phyloP scores from a whole-genome alignment of 2,329 filamentous ascomycete species.

The Pseudocercospora crystallina region DNA sequence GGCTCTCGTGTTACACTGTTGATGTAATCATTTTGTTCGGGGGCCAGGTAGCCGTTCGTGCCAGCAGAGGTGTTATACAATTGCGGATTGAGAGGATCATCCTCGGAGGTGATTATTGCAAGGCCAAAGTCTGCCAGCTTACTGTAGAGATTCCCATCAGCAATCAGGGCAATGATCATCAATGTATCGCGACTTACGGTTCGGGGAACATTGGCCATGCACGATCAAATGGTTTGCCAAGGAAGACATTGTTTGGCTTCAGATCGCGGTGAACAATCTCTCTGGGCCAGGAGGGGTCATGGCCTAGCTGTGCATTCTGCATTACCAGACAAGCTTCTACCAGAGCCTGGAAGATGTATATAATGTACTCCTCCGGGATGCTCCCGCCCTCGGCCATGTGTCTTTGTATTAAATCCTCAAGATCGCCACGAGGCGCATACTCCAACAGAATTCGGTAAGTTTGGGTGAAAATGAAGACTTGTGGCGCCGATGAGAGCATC shows the following conservation, averaged over 20 bases:
- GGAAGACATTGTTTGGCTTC: constrained; percentile 24
- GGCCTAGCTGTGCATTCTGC: constrained; percentile 2
- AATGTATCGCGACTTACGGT: not conserved
- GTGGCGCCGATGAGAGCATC: not conserved
- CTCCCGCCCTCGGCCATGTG: not conserved
- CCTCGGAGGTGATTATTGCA: constrained; percentile 11
- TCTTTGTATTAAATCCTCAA: not conserved
- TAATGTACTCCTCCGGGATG: constrained; percentile 7
- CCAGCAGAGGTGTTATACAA: constrained; percentile 7
- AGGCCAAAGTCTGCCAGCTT: constrained; percentile 25
- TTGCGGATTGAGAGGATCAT: constrained; percentile 17
- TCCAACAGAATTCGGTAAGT: constrained; percentile 9
- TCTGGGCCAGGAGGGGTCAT: not conserved
- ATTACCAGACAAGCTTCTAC: constrained; percentile 10
- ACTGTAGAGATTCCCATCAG: too few species aligned
- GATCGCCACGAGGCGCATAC: constrained; percentile 10
- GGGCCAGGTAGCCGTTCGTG: constrained; percentile 16
- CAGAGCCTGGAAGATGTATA: constrained; percentile 13
- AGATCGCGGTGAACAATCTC: constrained; percentile 26
- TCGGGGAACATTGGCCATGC: constrained; percentile 1
- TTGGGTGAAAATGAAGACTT: not conserved
- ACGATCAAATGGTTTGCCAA: constrained; percentile 16
- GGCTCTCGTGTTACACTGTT: constrained; percentile 7
- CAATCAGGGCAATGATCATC: not conserved
- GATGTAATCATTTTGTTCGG: constrained; percentile 14